Evolutionary conservation across 768 basidiomycete genomes (phyloP).

Genomic region (Cystobasidium onofrii): DNA sequence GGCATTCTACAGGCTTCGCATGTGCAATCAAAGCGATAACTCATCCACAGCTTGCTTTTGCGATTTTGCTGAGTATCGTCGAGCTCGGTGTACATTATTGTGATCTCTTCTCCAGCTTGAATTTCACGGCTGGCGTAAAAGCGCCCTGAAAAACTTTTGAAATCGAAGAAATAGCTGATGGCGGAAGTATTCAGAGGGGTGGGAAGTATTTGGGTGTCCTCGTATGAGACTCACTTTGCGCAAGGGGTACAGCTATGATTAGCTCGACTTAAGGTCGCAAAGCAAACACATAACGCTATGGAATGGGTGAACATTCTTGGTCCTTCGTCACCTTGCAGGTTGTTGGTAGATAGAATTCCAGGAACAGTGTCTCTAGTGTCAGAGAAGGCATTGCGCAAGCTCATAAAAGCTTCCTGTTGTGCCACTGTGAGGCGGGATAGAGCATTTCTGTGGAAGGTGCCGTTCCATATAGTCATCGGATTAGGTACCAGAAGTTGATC

Average conservation of each 20-base stretch:
- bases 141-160: background rate
- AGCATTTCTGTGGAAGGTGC: background rate
- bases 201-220: too few relatives aligned
- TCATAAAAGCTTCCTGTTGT: background rate
- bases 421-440: background rate
- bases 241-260: constrained; percentile 20
- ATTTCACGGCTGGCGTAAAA: constrained; percentile 5
- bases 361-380: background rate
- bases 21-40: constrained; percentile 9
- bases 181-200: too few relatives aligned
- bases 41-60: background rate
- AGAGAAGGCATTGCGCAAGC: constrained; percentile 6
- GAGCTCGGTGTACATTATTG: constrained; percentile 7
- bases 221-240: constrained; percentile 22
- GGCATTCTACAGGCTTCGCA: too few relatives aligned
- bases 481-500: too few relatives aligned
- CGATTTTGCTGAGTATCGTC: background rate
- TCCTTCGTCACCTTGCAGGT: background rate
- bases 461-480: background rate
- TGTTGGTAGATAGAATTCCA: constrained; percentile 15
- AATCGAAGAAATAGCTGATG: constrained; percentile 29
- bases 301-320: background rate
- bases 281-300: background rate
- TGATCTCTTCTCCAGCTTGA: constrained; percentile 8
- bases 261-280: constrained; percentile 7